These are phyloP conservation scores for Chenopodium berlandieri DNA, from an alignment of 148 eudicot species.

Conservation along the genomic window DNA sequence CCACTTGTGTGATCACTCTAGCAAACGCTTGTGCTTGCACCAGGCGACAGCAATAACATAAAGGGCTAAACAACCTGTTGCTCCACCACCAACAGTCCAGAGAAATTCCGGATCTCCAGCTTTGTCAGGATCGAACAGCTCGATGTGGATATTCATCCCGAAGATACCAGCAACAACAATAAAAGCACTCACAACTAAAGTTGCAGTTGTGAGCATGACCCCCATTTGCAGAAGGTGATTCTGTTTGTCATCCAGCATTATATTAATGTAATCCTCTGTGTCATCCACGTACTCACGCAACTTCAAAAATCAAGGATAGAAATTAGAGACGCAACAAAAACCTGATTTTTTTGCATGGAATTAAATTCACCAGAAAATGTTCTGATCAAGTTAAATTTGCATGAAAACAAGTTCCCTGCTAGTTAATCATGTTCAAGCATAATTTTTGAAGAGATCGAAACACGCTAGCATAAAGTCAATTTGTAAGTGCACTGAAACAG, in stretches of 20 bases:
- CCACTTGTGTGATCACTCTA: constrained; percentile 45
- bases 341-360: not conserved
- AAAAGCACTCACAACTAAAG: constrained; percentile 80
- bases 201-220: constrained; percentile 91
- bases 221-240: constrained; percentile 99
- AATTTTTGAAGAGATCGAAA: not conserved
- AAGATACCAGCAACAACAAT: constrained; percentile 88
- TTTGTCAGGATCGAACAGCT: constrained; percentile 38
- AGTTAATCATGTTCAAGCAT: no score
- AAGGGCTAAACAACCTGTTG: constrained; percentile 59
- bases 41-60: constrained; percentile 84
- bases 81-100: constrained; percentile 86
- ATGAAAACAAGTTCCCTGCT: not conserved
- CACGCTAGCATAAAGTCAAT: not conserved
- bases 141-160: constrained; percentile 83
- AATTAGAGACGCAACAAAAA: not conserved
- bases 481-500: not conserved
- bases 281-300: constrained; percentile 96
- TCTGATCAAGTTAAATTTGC: not conserved
- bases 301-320: constrained; percentile 33
- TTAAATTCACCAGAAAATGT: not conserved
- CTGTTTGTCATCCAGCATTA: constrained; percentile 97
- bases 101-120: constrained; percentile 60
- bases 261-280: constrained; percentile 98
- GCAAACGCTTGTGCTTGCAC: constrained; percentile 82